These are phyloP conservation scores for Bocquillonia castaneifolia DNA, from an alignment of 441 rosid genomes.

Conservation along the genomic window DNA sequence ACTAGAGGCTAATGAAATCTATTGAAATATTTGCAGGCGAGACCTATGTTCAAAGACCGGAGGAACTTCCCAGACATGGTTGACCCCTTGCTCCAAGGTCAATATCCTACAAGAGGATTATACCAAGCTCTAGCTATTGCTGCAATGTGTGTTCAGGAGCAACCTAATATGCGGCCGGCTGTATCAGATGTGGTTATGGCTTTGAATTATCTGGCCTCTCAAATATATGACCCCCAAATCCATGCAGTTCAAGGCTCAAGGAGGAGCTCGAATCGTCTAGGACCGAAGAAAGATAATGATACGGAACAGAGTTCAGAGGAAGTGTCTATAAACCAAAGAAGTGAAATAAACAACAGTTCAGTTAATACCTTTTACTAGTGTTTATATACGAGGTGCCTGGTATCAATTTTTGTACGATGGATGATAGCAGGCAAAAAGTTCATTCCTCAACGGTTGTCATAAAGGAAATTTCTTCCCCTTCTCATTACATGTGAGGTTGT, in stretches of 20 bases:
- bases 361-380: slow-evolving; percentile 20
- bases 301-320: not conserved
- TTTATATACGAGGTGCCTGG: slow-evolving; percentile 24
- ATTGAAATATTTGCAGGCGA: slow-evolving; percentile 50
- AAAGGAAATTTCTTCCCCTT: slow-evolving; percentile 18
- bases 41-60: slow-evolving; percentile 82
- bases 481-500: slow-evolving; percentile 30
- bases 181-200: slow-evolving; percentile 85
- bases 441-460: too few relatives aligned
- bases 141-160: slow-evolving; percentile 93
- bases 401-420: slow-evolving; percentile 32
- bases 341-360: not conserved
- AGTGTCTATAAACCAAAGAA: too few relatives aligned
- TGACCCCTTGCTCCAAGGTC: slow-evolving; percentile 77
- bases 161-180: slow-evolving; percentile 80
- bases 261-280: slow-evolving; percentile 16
- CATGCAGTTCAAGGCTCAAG: slow-evolving; percentile 30
- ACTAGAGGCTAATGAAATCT: too few relatives aligned
- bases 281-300: slow-evolving; percentile 21
- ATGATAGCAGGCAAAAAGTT: slow-evolving; percentile 23
- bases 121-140: slow-evolving; percentile 96
- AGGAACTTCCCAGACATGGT: slow-evolving; percentile 83
- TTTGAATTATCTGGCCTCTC: slow-evolving; percentile 74
- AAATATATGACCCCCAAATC: slow-evolving; percentile 53
- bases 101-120: slow-evolving; percentile 74